Evolutionary conservation across 129 eudicot species (phyloP).

Genomic region (Heracleum sosnowskyi): DNA sequence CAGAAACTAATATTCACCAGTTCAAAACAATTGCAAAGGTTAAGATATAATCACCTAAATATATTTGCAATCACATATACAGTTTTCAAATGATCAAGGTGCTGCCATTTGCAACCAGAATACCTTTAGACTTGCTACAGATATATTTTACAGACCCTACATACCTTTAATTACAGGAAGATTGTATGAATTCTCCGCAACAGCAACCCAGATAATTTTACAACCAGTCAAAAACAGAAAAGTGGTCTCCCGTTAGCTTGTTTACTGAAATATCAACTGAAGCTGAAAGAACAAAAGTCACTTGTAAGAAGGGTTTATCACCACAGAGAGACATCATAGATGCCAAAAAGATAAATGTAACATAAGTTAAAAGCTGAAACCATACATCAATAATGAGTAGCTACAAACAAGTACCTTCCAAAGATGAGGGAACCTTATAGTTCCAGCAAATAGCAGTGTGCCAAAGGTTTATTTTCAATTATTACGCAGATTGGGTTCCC

Average conservation of each 20-base stretch:
- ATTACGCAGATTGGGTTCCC: neutral
- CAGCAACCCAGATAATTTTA: constrained; percentile 50
- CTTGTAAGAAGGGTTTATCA: neutral
- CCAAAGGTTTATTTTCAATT: neutral
- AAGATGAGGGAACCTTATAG: neutral
- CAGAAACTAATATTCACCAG: neutral
- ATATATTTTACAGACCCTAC: neutral
- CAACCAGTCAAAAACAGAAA: constrained; percentile 36
- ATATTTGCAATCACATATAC: neutral
- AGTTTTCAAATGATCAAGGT: neutral
- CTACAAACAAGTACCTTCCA: neutral
- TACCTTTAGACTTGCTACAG: neutral
- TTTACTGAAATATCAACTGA: constrained; percentile 39
- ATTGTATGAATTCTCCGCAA: constrained; percentile 64
- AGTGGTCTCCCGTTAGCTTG: constrained; percentile 41
- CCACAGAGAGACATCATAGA: neutral
- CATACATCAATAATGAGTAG: neutral
- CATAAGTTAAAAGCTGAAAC: neutral
- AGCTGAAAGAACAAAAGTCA: neutral
- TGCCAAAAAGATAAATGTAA: neutral
- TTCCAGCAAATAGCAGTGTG: neutral
- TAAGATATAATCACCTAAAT: neutral
- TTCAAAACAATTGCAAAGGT: neutral
- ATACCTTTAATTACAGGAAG: constrained; percentile 38
- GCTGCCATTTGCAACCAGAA: constrained; percentile 3